Conservation (phyloP, 305 asterid genomes). For the Rubia balearica region DNA sequence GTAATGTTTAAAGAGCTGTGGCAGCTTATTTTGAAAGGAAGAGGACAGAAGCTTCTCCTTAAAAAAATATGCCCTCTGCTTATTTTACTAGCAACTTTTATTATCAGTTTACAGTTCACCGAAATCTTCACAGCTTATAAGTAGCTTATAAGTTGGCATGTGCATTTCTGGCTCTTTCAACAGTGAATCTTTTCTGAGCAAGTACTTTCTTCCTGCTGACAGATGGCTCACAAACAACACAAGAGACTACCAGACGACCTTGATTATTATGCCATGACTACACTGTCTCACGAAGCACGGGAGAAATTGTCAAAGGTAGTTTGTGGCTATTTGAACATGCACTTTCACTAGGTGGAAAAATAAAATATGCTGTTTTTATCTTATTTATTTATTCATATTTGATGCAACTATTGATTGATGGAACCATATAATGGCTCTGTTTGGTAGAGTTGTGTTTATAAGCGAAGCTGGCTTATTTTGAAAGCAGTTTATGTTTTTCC, state of each 20-base stretch:
- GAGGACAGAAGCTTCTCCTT: neutral
- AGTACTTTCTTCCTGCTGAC: slow-evolving; percentile 19
- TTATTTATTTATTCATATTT: neutral
- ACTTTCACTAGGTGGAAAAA: neutral
- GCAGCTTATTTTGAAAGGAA: neutral
- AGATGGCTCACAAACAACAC: slow-evolving; percentile 91
- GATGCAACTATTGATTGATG: neutral
- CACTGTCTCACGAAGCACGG: slow-evolving; percentile 87
- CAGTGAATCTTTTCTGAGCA: neutral
- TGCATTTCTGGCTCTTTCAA: slow-evolving; percentile 8
- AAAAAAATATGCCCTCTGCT: neutral
- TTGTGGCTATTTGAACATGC: neutral
- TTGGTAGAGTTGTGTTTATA: no score
- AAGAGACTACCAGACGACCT: slow-evolving; percentile 66
- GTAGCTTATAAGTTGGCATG: neutral
- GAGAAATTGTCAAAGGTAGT: slow-evolving; percentile 92
- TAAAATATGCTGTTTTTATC: neutral
- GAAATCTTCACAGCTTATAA: no score
- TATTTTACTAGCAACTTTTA: neutral
- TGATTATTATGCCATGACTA: slow-evolving; percentile 71
- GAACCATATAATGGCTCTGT: neutral
- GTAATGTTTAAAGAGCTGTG: neutral
- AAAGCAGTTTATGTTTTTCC: no score
- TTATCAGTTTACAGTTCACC: no score
- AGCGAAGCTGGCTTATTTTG: no score